Base-by-base conservation (phyloP, 2,329 filamentous ascomycete species). In the Periconia sp. region DNA sequence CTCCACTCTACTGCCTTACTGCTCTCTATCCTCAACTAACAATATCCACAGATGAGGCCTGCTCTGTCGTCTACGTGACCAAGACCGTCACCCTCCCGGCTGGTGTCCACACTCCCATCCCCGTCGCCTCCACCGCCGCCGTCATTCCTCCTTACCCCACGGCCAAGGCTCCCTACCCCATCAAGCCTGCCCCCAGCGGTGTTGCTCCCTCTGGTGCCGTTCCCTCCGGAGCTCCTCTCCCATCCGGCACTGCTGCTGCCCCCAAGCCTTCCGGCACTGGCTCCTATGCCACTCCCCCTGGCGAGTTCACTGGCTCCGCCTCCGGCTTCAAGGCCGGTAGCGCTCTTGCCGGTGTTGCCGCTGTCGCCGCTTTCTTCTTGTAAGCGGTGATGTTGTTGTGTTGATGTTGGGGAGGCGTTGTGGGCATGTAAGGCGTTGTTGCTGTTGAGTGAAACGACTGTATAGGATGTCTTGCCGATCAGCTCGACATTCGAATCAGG, bases 271-370 rank as follows among this genome's bases (percentile, higher is more conserved):
- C 59, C 23, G 64, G 62, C 14, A 69, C 64, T 23, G 63, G 63
- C 31, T 44, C 60, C 6, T 64, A 60, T 53, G 51, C 58, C 44
- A 51, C 62, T 18, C 59, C 64, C 20, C 55, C 59, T 31, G 55
- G 61, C 14, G 55, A 65, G 52, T 73, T 71, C 62, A 71, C 70
- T 35, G 69, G 69, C 47, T 69, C 70, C 41, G 70, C 71, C 42
- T 60, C 57, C 45, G 35, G 56, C 43, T 20, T 65, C 44, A 66
- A 70, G 63, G 64, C 70, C 35, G 68, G 65, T 33, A 60, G 67
- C n/a, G 55, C 63, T 8, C 55, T 72, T 52, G 68, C 68, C n/a
- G 69, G 69, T 62, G 63, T 67, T 35, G 71, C 63, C 64, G 71
- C 64, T 17, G 37, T 72, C 44, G 71, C 65, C 47, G 71, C 71